Evolutionary conservation across 768 basidiomycete species (phyloP).

Genomic region (Zangia roseola): DNA sequence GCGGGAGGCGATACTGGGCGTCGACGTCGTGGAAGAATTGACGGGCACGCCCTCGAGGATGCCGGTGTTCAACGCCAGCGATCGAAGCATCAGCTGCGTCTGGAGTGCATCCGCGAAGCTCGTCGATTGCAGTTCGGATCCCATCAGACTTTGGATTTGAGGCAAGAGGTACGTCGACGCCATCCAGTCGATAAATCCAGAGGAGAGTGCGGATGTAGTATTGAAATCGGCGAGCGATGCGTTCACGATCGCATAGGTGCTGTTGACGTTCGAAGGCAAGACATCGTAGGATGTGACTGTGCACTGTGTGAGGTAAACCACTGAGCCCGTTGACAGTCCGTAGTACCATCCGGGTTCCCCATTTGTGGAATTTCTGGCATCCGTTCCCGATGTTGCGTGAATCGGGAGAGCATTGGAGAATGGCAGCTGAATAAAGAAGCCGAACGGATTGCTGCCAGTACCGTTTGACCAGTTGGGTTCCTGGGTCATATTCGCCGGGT

Average conservation of each 20-base stretch:
- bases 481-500: background rate
- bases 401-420: background rate
- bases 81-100: slow-evolving; percentile 1
- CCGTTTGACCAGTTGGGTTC: slow-evolving; percentile 1
- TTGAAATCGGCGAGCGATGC: background rate
- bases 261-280: background rate
- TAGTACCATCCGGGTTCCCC: background rate
- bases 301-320: slow-evolving; percentile 1
- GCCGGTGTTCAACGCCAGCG: background rate
- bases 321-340: background rate
- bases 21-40: background rate
- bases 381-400: background rate
- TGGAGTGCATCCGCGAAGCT: background rate
- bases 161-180: background rate
- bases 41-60: background rate
- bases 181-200: slow-evolving; percentile 1
- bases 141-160: background rate
- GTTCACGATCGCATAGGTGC: background rate
- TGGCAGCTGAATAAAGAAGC: background rate
- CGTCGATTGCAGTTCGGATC: background rate
- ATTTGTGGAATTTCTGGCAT: background rate
- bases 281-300: slow-evolving; percentile 1
- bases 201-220: background rate
- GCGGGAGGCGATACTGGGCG: background rate
- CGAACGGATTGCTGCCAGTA: slow-evolving; percentile 1